These are phyloP conservation scores for Cenchrus fungigraminus DNA, from an alignment of 176 grass and related monocot species.

Conservation along the genomic window DNA sequence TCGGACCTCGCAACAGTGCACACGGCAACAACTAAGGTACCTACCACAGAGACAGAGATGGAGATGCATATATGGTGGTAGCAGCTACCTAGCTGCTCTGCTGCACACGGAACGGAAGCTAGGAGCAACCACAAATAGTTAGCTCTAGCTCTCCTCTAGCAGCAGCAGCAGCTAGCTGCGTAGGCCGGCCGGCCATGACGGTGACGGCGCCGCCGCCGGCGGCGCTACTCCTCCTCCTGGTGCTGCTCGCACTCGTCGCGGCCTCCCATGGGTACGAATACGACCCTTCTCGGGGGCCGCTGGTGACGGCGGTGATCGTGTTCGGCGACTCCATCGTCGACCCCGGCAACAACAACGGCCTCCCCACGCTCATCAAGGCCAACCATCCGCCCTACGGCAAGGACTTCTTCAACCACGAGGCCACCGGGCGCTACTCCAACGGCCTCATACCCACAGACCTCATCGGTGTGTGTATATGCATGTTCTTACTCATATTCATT, in stretches of 20 bases:
- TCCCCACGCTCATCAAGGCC: conserved; percentile 59
- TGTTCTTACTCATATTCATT: no score
- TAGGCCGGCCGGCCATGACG: not conserved
- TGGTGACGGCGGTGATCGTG: conserved; percentile 64
- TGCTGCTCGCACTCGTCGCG: not conserved
- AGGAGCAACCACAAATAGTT: no score
- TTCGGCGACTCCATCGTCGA: conserved; percentile 90
- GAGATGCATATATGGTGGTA: no score
- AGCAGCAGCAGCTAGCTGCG: no score
- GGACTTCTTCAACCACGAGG: conserved; percentile 50
- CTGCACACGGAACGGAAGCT: no score
- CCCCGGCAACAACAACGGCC: conserved; percentile 76
- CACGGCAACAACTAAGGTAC: no score
- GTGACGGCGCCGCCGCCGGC: not conserved
- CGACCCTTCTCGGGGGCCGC: not conserved
- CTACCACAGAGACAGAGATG: no score
- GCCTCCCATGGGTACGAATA: conserved; percentile 23
- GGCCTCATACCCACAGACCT: conserved; percentile 74
- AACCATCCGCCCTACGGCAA: conserved; percentile 76
- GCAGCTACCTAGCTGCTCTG: no score
- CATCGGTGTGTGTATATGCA: conserved; percentile 36
- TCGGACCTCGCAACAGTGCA: no score
- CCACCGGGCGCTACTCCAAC: conserved; percentile 76
- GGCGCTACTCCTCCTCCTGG: not conserved
- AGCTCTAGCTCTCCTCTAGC: no score